phyloP scores from a whole-genome alignment of 495 filamentous ascomycete species.

The Lasiosphaeriaceae sp. region DNA sequence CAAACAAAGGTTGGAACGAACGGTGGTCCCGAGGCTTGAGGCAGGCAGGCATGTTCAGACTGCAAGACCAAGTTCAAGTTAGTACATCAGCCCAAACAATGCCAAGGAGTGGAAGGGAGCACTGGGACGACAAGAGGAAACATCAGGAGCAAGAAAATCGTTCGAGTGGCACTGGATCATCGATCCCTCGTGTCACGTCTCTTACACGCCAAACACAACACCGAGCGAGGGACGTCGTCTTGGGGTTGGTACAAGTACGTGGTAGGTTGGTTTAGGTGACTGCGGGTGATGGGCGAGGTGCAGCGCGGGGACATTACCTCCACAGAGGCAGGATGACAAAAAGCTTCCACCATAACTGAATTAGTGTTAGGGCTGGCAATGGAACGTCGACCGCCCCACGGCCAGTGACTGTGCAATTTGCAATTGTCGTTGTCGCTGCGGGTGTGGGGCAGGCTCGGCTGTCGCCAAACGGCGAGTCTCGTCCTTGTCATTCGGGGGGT shows the following conservation, averaged over 20 bases:
- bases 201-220: conserved; percentile 27
- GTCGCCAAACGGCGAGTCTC: not conserved
- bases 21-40: too few species aligned
- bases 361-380: too few species aligned
- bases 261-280: not conserved
- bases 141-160: conserved; percentile 15
- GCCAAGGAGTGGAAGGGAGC: conserved; percentile 4
- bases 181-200: conserved; percentile 22
- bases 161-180: conserved; percentile 23
- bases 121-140: conserved; percentile 9
- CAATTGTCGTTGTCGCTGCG: too few species aligned
- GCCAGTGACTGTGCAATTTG: not conserved
- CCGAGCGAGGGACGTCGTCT: conserved; percentile 13
- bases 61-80: not conserved
- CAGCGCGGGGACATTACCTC: not conserved
- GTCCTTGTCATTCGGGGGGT: not conserved
- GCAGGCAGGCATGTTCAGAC: not conserved
- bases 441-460: too few species aligned
- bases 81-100: conserved; percentile 11
- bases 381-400: not conserved
- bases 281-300: conserved; percentile 7
- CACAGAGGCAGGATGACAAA: too few species aligned
- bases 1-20: not conserved
- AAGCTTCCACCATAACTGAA: too few species aligned
- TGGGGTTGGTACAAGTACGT: too few species aligned